Evolutionary conservation across 2,329 filamentous ascomycete species (phyloP).

Genomic region (Sporothrix sp.): DNA sequence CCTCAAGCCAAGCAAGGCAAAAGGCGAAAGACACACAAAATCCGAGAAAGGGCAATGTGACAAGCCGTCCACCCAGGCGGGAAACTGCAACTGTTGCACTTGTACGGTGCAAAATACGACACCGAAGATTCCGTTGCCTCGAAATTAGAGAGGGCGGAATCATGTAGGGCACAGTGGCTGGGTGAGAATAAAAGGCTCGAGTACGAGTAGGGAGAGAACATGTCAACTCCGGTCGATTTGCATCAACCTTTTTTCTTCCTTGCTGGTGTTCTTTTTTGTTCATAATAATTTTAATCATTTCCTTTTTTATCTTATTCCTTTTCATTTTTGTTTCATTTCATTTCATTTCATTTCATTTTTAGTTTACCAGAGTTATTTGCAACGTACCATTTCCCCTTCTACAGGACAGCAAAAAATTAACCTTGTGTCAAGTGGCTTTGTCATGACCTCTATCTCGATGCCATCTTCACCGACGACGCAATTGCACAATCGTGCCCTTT

Average conservation of each 20-base stretch:
- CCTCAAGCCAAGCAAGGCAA: not conserved
- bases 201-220: no score
- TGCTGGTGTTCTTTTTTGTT: not conserved
- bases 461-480: not conserved
- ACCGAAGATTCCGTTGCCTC: not conserved
- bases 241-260: not conserved
- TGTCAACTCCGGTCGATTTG: no score
- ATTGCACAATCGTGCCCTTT: not conserved
- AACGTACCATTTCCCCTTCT: no score
- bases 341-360: not conserved
- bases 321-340: not conserved
- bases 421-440: no score
- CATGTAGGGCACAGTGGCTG: no score
- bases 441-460: not conserved
- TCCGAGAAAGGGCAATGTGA: no score
- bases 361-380: not conserved
- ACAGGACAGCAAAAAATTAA: no score
- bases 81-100: not conserved
- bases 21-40: no score
- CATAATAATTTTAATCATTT: no score
- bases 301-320: not conserved
- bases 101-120: not conserved
- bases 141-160: no score
- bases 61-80: no score
- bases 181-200: no score